Percentiles rank a stretch among this genome's conserved stretches.
These are phyloP conservation scores for Priceomyces carsonii DNA, from an alignment of 805 yeast genomes.

Conservation along the genomic window DNA sequence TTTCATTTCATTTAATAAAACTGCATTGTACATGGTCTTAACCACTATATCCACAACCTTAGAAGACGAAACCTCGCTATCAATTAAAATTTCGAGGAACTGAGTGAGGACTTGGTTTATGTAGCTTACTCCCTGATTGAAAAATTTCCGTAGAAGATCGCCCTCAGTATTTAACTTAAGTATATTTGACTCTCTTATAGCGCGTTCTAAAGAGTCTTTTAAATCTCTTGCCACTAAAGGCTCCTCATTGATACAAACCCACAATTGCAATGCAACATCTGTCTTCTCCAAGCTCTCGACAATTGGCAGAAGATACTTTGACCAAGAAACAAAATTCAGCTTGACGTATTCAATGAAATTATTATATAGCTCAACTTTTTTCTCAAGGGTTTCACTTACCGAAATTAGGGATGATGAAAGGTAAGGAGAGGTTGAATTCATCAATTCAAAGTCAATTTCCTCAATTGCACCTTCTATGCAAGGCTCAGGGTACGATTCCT, in stretches of 20 bases:
- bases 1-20: conserved; percentile 39
- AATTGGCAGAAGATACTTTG: conserved; percentile 36
- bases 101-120: conserved; percentile 30
- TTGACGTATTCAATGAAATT: conserved; percentile 47
- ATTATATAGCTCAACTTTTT: conserved; percentile 47
- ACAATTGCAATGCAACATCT: conserved; percentile 48
- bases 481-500: conserved; percentile 26
- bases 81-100: conserved; percentile 21
- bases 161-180: conserved; percentile 8
- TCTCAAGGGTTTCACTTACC: conserved; percentile 49
- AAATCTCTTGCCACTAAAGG: conserved; percentile 3
- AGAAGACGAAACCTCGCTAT: conserved; percentile 15
- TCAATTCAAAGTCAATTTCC: conserved; percentile 54
- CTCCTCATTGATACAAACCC: conserved; percentile 23
- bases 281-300: conserved; percentile 33
- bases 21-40: conserved; percentile 29
- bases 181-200: conserved; percentile 5
- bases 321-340: conserved; percentile 43
- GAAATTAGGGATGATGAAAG: conserved; percentile 56
- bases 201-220: conserved; percentile 7
- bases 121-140: conserved; percentile 20
- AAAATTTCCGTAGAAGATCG: conserved; percentile 27
- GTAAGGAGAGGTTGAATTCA: conserved; percentile 55
- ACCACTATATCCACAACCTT: conserved; percentile 23
- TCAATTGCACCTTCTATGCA: conserved; percentile 39